phyloP scores from a whole-genome alignment of 176 grass and related monocot genomes.

The Oryza nivara region DNA sequence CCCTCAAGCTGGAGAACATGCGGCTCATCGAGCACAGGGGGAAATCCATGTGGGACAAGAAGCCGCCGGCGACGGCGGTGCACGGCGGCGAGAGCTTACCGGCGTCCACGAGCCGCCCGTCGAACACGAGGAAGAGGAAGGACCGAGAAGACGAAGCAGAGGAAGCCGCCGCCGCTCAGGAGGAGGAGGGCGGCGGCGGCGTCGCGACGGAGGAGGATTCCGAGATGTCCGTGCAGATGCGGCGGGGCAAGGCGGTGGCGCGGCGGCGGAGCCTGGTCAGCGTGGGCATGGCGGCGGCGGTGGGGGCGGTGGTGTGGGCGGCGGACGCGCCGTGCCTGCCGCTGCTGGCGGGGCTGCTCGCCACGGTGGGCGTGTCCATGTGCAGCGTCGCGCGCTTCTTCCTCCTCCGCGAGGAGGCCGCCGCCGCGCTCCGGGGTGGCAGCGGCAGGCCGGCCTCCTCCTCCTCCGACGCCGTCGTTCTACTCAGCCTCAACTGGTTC shows the following conservation, averaged over 20 bases:
- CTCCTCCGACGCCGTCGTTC: constrained; percentile 42
- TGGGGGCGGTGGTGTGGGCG: constrained; percentile 52
- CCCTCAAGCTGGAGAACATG: constrained; percentile 62
- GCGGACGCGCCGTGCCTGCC: constrained; percentile 56
- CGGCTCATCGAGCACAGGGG: constrained; percentile 50
- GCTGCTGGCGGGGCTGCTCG: constrained; percentile 58
- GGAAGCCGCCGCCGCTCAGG: neutral
- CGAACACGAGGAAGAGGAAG: neutral
- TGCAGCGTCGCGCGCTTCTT: constrained; percentile 51
- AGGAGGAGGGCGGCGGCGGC: neutral
- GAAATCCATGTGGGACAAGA: constrained; percentile 40
- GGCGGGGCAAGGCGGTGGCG: constrained; percentile 15
- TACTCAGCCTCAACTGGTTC: constrained; percentile 77
- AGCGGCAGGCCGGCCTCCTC: neutral
- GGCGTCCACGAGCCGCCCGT: neutral
- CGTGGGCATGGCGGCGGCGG: constrained; percentile 53
- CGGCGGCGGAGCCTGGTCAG: constrained; percentile 56
- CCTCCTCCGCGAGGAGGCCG: constrained; percentile 18
- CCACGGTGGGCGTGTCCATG: constrained; percentile 60
- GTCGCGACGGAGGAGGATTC: neutral
- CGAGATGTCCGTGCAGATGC: neutral
- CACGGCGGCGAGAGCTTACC: neutral
- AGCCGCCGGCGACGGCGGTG: neutral
- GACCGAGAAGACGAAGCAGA: neutral
- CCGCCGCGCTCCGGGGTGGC: neutral